Evolutionary conservation across 192 early-diverging fungal genomes (phyloP).

Genomic region (Coemansia sp.): DNA sequence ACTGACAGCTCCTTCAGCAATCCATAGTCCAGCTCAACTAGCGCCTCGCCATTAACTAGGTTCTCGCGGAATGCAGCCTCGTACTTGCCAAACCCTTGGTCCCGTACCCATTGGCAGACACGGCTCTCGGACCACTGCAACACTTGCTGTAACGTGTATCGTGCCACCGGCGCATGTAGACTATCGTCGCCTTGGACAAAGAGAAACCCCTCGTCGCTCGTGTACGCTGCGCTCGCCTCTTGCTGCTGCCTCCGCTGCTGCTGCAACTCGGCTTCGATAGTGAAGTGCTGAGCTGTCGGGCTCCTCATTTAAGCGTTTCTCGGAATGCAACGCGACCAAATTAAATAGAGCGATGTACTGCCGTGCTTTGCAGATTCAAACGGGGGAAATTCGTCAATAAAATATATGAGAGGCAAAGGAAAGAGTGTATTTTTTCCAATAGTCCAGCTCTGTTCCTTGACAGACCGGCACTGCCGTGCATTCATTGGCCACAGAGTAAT

Average conservation of each 20-base stretch:
- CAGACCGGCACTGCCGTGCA: background rate
- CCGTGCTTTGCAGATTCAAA: background rate
- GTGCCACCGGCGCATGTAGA: background rate
- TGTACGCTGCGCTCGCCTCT: background rate
- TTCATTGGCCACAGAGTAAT: background rate
- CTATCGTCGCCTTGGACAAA: background rate
- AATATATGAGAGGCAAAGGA: background rate
- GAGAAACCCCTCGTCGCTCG: conserved; percentile 2
- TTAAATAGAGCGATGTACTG: background rate
- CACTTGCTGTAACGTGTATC: conserved; percentile 56
- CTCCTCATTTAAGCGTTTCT: conserved; percentile 25
- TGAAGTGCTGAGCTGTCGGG: conserved; percentile 33
- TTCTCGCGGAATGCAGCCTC: conserved; percentile 65
- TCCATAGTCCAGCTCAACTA: conserved; percentile 82
- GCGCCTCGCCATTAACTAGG: conserved; percentile 77
- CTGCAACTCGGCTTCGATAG: conserved; percentile 18
- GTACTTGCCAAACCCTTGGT: conserved; percentile 59
- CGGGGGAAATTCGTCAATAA: background rate
- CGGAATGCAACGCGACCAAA: background rate
- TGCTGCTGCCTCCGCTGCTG: conserved; percentile 15
- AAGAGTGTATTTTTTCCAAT: background rate
- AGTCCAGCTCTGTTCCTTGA: background rate
- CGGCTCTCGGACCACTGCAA: conserved; percentile 57
- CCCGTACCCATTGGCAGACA: conserved; percentile 60
- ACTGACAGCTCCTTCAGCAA: conserved; percentile 84